These are phyloP conservation scores for Hypoxylon sp. DNA, from an alignment of 2,329 filamentous ascomycete genomes.

Conservation along the genomic window DNA sequence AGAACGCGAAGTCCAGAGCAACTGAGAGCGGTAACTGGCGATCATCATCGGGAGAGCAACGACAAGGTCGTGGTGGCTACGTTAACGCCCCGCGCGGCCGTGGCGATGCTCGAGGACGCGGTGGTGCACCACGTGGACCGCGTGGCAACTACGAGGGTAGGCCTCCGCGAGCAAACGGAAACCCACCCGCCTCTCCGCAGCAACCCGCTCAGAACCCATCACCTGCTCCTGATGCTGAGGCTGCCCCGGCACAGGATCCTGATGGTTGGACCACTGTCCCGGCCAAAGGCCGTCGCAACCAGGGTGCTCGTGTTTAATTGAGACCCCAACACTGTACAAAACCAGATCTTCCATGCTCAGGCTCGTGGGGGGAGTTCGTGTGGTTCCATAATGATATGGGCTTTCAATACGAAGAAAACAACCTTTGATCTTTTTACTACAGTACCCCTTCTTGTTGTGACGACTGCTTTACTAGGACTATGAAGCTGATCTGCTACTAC, in stretches of 20 bases:
- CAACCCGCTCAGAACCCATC: slow-evolving; percentile 54
- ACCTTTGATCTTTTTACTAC: slow-evolving; percentile 40
- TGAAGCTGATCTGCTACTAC: slow-evolving; percentile 34
- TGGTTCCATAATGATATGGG: slow-evolving; percentile 47
- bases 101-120: slow-evolving; percentile 58
- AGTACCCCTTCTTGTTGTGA: slow-evolving; percentile 39
- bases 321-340: slow-evolving; percentile 47
- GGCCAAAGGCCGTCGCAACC: slow-evolving; percentile 57
- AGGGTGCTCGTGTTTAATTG: slow-evolving; percentile 42
- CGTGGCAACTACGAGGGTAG: slow-evolving; percentile 64
- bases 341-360: slow-evolving; percentile 47
- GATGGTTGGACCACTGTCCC: slow-evolving; percentile 76
- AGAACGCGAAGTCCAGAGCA: slow-evolving; percentile 68
- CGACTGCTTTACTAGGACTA: slow-evolving; percentile 33
- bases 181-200: slow-evolving; percentile 54
- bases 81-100: slow-evolving; percentile 54
- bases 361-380: slow-evolving; percentile 42
- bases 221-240: slow-evolving; percentile 51
- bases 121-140: slow-evolving; percentile 61
- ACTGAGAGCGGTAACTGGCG: slow-evolving; percentile 74
- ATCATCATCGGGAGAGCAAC: slow-evolving; percentile 64
- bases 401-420: slow-evolving; percentile 46
- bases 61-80: slow-evolving; percentile 54
- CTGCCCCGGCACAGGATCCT: slow-evolving; percentile 64
- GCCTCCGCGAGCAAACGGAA: slow-evolving; percentile 65